Evolutionary conservation across 495 filamentous ascomycete species (phyloP).

Genomic region (Astrothelium subdiscretum): DNA sequence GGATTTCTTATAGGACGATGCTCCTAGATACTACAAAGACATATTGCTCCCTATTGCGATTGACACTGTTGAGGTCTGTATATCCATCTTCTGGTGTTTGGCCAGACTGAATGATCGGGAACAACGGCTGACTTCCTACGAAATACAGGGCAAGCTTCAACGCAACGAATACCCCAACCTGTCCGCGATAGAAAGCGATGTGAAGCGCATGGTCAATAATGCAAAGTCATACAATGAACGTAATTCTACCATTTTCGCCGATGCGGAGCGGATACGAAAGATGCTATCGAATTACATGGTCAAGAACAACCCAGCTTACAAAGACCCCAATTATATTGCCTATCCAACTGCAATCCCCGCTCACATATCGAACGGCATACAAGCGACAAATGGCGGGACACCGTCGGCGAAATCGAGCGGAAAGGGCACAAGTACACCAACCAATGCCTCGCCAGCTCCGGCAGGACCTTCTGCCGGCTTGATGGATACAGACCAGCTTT

Average conservation of each 20-base stretch:
- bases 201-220: conserved; percentile 67
- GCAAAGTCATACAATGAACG: conserved; percentile 62
- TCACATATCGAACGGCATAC: not conserved
- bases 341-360: conserved; percentile 52
- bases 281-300: conserved; percentile 64
- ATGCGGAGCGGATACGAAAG: conserved; percentile 67
- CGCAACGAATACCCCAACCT: conserved; percentile 50
- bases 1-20: conserved; percentile 29
- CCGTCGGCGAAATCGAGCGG: conserved; percentile 2
- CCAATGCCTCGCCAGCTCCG: not conserved
- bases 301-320: conserved; percentile 63
- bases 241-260: conserved; percentile 51
- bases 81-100: not conserved
- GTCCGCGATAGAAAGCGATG: conserved; percentile 54
- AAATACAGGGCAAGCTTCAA: conserved; percentile 44
- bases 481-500: not conserved
- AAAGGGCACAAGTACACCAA: not conserved
- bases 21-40: conserved; percentile 62
- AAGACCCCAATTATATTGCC: conserved; percentile 45
- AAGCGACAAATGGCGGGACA: conserved; percentile 9
- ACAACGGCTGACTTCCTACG: not conserved
- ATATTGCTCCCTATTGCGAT: conserved; percentile 66
- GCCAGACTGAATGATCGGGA: not conserved
- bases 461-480: not conserved
- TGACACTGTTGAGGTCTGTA: conserved; percentile 51